Percentiles rank a stretch among this genome's conserved stretches.
Conservation (phyloP, 2,329 filamentous ascomycete species). For the Trichoderma harzianum region DNA sequence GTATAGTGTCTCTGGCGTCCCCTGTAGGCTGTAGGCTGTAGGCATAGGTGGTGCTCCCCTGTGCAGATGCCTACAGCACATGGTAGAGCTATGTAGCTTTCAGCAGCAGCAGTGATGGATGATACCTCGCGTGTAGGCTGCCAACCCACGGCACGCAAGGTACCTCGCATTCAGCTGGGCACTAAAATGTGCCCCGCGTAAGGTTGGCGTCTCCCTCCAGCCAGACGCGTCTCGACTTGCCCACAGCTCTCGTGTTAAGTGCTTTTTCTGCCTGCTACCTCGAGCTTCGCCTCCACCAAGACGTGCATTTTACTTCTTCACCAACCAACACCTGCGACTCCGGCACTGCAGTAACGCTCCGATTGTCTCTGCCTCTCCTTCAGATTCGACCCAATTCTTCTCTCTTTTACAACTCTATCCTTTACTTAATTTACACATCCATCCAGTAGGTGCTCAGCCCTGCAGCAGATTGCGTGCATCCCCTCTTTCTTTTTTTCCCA, state of each 20-base stretch:
- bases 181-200: conserved; percentile 26
- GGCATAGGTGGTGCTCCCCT: not conserved
- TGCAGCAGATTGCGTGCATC: not conserved
- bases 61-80: not conserved
- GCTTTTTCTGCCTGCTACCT: conserved; percentile 18
- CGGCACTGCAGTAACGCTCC: not conserved
- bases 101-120: not conserved
- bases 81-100: not conserved
- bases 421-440: not conserved
- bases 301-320: conserved; percentile 3
- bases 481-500: not conserved
- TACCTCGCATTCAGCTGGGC: not conserved
- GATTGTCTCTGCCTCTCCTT: not conserved
- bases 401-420: not conserved
- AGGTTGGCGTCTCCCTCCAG: conserved; percentile 28
- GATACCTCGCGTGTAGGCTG: not conserved
- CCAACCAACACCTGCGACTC: not conserved
- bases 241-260: conserved; percentile 19
- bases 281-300: conserved; percentile 11
- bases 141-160: not conserved
- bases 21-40: not conserved
- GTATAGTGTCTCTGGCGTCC: not conserved
- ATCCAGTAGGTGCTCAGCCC: not conserved
- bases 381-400: not conserved
- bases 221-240: conserved; percentile 18